phyloP scores from a whole-genome alignment of 257 asterid genomes.

The Haberlea rhodopensis region DNA sequence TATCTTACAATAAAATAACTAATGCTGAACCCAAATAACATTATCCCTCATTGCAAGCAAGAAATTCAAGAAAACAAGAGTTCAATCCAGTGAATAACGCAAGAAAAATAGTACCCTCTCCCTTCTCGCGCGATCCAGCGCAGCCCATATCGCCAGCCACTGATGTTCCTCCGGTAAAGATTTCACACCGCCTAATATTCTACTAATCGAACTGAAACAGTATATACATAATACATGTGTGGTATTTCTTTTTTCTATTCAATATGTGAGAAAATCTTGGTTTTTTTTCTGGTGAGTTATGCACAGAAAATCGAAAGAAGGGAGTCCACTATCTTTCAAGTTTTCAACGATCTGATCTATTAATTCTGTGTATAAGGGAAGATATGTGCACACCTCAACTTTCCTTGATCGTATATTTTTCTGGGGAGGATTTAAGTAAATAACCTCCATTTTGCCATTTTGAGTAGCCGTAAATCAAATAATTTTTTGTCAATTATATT shows the following conservation, averaged over 20 bases:
- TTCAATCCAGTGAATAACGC: constrained; percentile 10
- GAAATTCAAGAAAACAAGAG: constrained; percentile 19
- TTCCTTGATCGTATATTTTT: too few relatives aligned
- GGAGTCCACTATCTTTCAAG: constrained; percentile 35
- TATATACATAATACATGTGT: constrained; percentile 18
- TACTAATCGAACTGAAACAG: constrained; percentile 18
- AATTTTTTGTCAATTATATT: too few relatives aligned
- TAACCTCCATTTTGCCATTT: too few relatives aligned
- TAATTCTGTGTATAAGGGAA: too few relatives aligned
- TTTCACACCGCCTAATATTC: constrained; percentile 21
- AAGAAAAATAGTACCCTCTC: constrained; percentile 35
- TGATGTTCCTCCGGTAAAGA: constrained; percentile 24
- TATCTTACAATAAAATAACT: constrained; percentile 23
- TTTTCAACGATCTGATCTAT: too few relatives aligned
- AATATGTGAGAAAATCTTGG: constrained; percentile 25
- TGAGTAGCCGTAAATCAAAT: too few relatives aligned
- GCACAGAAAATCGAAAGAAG: constrained; percentile 6
- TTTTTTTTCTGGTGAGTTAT: not conserved
- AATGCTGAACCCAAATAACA: constrained; percentile 8
- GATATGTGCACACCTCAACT: too few relatives aligned
- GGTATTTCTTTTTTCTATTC: constrained; percentile 23
- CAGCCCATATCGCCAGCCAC: too few relatives aligned
- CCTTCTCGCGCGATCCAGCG: too few relatives aligned
- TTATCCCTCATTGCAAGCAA: constrained; percentile 12
- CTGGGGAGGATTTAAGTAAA: too few relatives aligned